Conservation (phyloP, 108 stramenopile genomes). For the Cyclotella choctawhatcheeana region DNA sequence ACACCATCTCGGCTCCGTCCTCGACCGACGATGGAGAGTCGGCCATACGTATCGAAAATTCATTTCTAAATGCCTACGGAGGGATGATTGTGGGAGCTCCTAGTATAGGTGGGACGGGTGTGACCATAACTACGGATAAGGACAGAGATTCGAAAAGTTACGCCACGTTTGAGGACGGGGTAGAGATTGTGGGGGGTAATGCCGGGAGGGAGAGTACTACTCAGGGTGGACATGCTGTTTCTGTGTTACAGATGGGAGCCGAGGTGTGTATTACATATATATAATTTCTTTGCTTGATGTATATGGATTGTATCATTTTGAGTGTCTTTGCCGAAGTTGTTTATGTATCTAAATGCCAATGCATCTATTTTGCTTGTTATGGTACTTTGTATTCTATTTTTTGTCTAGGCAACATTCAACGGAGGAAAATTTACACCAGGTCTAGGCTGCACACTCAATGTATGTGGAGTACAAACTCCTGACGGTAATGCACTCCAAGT, state of each 20-base stretch:
- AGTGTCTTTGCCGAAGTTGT: too few relatives aligned
- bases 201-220: conserved; percentile 25
- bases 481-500: conserved; percentile 25
- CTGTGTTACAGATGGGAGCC: conserved; percentile 27
- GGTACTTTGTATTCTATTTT: too few relatives aligned
- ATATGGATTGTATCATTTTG: too few relatives aligned
- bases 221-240: conserved; percentile 32
- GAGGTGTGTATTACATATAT: not conserved
- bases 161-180: conserved; percentile 21
- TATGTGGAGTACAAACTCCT: conserved; percentile 25
- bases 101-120: conserved; percentile 15
- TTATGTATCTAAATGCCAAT: too few relatives aligned
- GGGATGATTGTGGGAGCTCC: conserved; percentile 18
- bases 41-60: conserved; percentile 28
- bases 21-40: conserved; percentile 15
- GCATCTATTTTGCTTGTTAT: too few relatives aligned
- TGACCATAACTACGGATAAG: conserved; percentile 18
- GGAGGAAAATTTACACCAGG: conserved; percentile 30
- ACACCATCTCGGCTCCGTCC: conserved; percentile 7
- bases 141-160: not conserved
- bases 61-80: conserved; percentile 7
- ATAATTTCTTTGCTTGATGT: too few relatives aligned
- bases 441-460: conserved; percentile 13
- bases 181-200: conserved; percentile 29
- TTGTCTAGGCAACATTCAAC: conserved; percentile 11